Percentiles rank a stretch among this genome's conserved stretches.
Conservation (phyloP, 1,139 yeast genomes). For the Debaryomycetaceae sp. region DNA sequence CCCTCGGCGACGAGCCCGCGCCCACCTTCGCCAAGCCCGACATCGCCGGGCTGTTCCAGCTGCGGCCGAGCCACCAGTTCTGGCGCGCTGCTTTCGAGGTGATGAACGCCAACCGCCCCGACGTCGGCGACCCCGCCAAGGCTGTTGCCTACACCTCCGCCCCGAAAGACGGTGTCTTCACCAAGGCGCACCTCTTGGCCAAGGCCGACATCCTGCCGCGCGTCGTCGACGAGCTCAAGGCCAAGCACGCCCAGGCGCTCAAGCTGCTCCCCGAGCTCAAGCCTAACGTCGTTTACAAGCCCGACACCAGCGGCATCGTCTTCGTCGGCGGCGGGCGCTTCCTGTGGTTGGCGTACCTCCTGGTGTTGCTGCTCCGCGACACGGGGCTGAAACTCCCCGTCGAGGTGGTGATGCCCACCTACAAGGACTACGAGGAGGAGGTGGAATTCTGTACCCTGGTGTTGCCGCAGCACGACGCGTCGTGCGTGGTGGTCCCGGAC, state of each 20-base stretch:
- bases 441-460: slow-evolving; percentile 21
- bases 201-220: slow-evolving; percentile 25
- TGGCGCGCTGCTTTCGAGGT: slow-evolving; percentile 16
- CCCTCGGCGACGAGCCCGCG: background rate
- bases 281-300: slow-evolving; percentile 21
- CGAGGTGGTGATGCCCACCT: slow-evolving; percentile 33
- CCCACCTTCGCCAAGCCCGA: slow-evolving; percentile 5
- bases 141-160: slow-evolving; percentile 22
- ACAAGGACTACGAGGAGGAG: slow-evolving; percentile 27
- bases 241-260: slow-evolving; percentile 22
- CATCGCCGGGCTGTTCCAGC: slow-evolving; percentile 1
- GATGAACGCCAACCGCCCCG: slow-evolving; percentile 12
- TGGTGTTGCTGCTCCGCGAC: slow-evolving; percentile 29
- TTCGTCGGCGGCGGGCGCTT: slow-evolving; percentile 36
- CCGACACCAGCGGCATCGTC: slow-evolving; percentile 29
- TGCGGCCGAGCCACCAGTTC: slow-evolving; percentile 12
- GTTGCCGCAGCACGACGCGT: slow-evolving; percentile 24
- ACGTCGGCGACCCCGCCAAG: slow-evolving; percentile 13
- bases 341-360: slow-evolving; percentile 37
- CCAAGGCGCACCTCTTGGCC: slow-evolving; percentile 26
- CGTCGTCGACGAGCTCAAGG: slow-evolving; percentile 19
- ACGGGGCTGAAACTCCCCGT: slow-evolving; percentile 35
- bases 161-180: slow-evolving; percentile 22
- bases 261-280: slow-evolving; percentile 22
- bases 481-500: slow-evolving; percentile 33